A percentile compares a stretch with the other conserved stretches of the same genome.
phyloP scores from a whole-genome alignment of 179 eudicot species.

The Spergularia azorica region DNA sequence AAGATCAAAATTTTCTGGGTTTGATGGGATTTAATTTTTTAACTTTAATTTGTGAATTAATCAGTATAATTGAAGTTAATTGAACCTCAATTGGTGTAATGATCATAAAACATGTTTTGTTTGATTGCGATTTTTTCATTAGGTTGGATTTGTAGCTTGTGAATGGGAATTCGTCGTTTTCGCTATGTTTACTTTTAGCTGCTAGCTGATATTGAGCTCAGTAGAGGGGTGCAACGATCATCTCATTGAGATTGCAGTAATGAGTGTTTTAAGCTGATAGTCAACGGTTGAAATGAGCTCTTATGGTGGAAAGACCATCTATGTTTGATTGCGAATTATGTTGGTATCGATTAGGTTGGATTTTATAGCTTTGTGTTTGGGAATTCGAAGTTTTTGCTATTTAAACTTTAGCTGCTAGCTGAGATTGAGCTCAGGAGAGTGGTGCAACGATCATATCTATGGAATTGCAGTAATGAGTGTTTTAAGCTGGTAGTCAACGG shows the following conservation, averaged over 20 bases:
- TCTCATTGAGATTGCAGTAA: not conserved
- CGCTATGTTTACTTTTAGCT: not conserved
- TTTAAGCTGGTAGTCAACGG: not conserved
- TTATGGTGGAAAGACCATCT: not conserved
- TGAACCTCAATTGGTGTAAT: not conserved
- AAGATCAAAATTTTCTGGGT: not conserved
- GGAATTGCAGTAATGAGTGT: not conserved
- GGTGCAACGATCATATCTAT: not conserved
- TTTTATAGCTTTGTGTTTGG: no score
- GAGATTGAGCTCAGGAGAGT: not conserved
- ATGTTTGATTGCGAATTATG: no score
- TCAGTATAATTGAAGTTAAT: not conserved
- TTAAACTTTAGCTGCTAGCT: not conserved
- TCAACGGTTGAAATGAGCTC: not conserved
- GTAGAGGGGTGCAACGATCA: not conserved
- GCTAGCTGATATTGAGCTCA: not conserved
- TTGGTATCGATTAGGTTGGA: no score
- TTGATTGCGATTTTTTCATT: not conserved
- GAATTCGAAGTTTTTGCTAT: no score
- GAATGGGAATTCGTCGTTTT: not conserved
- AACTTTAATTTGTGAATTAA: not conserved
- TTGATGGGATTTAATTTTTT: not conserved
- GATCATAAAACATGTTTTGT: not conserved
- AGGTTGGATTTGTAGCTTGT: not conserved
- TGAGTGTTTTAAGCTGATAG: not conserved